phyloP scores from a whole-genome alignment of 2,329 filamentous ascomycete genomes.

The Chrysosphaeria jannelii region DNA sequence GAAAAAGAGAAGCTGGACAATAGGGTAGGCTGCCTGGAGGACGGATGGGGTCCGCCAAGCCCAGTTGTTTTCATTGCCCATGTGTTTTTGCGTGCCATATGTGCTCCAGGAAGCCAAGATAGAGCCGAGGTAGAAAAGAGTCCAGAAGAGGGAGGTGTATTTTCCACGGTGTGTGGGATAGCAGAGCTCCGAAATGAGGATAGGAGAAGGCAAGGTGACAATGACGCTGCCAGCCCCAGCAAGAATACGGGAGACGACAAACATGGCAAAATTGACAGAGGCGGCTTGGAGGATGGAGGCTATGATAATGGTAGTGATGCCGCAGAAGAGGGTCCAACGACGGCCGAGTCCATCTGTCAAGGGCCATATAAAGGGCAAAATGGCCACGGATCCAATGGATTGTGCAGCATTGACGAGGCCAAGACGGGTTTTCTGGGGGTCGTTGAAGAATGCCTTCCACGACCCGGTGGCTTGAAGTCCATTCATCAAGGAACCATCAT shows the following conservation, averaged over 20 bases:
- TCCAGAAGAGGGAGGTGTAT: conserved; percentile 7
- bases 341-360: conserved; percentile 15
- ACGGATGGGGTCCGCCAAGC: conserved; percentile 5
- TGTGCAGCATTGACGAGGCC: conserved; percentile 15
- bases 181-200: conserved; percentile 2
- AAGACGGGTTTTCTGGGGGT: conserved; percentile 9
- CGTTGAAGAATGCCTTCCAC: conserved; percentile 6
- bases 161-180: not conserved
- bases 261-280: conserved; percentile 9
- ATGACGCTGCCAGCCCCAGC: conserved; percentile 8
- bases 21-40: conserved; percentile 5
- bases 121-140: conserved; percentile 11
- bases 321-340: conserved; percentile 14
- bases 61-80: conserved; percentile 6
- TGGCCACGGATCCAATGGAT: conserved; percentile 15
- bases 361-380: conserved; percentile 15
- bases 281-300: conserved; percentile 12
- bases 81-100: conserved; percentile 5
- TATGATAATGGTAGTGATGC: conserved; percentile 10
- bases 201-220: conserved; percentile 3
- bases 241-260: conserved; percentile 6
- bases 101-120: conserved; percentile 18
- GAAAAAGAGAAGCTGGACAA: conserved; percentile 4
- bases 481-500: conserved; percentile 22
- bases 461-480: conserved; percentile 15